A percentile compares a stretch with the other conserved stretches of the same genome.
These are phyloP conservation scores for Nemania serpens DNA, from an alignment of 2,329 filamentous ascomycete species.

Conservation along the genomic window DNA sequence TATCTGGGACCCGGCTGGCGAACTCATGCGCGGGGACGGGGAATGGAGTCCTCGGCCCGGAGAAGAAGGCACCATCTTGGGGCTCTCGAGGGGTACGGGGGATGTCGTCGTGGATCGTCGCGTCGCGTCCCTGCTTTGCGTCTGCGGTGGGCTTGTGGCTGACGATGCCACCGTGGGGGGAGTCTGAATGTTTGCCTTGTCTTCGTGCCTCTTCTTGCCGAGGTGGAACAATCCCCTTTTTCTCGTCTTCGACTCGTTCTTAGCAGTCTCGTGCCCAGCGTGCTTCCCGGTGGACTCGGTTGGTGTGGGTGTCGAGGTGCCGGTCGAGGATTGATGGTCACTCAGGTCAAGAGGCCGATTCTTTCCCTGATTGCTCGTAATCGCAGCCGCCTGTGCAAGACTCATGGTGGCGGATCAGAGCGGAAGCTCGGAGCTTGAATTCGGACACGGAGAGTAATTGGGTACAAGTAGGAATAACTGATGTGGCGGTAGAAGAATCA, in stretches of 20 bases:
- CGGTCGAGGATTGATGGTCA: conserved; percentile 32
- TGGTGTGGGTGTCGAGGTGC: conserved; percentile 43
- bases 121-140: conserved; percentile 42
- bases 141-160: conserved; percentile 41
- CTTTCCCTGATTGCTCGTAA: conserved; percentile 36
- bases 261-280: conserved; percentile 38
- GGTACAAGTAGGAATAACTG: conserved; percentile 33
- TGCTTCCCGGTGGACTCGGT: conserved; percentile 34
- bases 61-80: conserved; percentile 61
- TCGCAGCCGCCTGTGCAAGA: conserved; percentile 40
- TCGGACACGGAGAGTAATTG: conserved; percentile 18
- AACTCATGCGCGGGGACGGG: conserved; percentile 74
- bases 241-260: conserved; percentile 50
- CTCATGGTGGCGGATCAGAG: conserved; percentile 35
- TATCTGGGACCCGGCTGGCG: conserved; percentile 79
- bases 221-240: conserved; percentile 65
- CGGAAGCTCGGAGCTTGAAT: not conserved
- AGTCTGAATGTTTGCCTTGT: conserved; percentile 45
- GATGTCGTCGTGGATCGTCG: conserved; percentile 48
- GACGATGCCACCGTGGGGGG: conserved; percentile 38
- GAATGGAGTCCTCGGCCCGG: conserved; percentile 68
- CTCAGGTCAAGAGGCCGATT: conserved; percentile 21
- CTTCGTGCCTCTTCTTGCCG: conserved; percentile 64
- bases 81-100: conserved; percentile 48
- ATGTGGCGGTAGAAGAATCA: conserved; percentile 33